Base-by-base conservation (phyloP, 192 early-diverging fungal species). In the Linnemannia exigua region DNA sequence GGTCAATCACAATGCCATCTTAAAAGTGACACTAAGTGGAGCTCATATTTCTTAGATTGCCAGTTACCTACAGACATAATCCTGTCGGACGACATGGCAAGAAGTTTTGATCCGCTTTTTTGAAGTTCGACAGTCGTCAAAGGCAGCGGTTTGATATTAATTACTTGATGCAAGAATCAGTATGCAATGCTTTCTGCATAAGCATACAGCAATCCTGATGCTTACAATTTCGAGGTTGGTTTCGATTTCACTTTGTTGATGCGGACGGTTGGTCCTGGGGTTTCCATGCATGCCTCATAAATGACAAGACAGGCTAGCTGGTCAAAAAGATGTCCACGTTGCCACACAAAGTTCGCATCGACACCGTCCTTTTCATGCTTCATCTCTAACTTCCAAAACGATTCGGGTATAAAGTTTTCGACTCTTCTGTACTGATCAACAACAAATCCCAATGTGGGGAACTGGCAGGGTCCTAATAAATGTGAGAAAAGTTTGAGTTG, bases 371-470 rank as follows among this genome's bases (percentile, higher is more conserved):
- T 91, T 25, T 70, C 66, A 54, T 93, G 90, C 25, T 84, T 84
- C 28, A 97, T 81, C 50, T 94, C 91, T 12, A 99, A 91, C 51
- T 93, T 93, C 98, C 98, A 99, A 80, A 98, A 99, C 9, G 79
- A 74, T 82, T 99, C 98, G n/a, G 95, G 90, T 1, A 95, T 90
- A 90, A 99, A 99, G 35, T 88, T 88, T 66, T 96, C 90, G 9
- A 93, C 91, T 70, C 93, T 91, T 54, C 92, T 80, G 79, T 92
- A 98, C 74, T 94, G 93, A 71, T 97, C 96, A 11, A 99, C 98
- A 9, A 99, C 93, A 87, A 99, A 99, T 0, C 98, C 98, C 17
- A 99, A 77, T 0, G 98, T 99, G 4, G 98, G 98, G 66, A 99
- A 98, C 87, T 99, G 98, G 86, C 98, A 99, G 16, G 96, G 91